Evolutionary conservation across 352 stramenopile species (phyloP).

Genomic region (Phytopythium ostracodes): DNA sequence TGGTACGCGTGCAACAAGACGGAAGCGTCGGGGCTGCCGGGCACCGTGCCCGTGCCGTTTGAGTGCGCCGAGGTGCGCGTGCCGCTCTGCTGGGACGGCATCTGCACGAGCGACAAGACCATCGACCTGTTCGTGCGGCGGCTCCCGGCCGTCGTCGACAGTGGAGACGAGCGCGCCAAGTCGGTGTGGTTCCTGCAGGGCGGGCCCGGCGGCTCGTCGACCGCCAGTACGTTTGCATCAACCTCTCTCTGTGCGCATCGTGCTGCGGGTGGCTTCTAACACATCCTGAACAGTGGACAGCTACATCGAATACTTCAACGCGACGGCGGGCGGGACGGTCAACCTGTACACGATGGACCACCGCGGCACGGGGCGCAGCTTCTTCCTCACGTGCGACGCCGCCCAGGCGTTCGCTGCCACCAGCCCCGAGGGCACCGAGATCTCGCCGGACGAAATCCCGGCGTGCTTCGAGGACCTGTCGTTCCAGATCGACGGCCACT

Average conservation of each 20-base stretch:
- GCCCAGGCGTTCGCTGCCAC: conserved; percentile 23
- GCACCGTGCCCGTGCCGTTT: conserved; percentile 15
- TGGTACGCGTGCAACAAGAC: conserved; percentile 48
- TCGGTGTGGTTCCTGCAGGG: conserved; percentile 67
- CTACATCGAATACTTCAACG: not conserved
- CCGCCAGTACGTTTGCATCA: conserved; percentile 17
- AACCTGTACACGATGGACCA: conserved; percentile 54
- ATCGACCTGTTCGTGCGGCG: conserved; percentile 62
- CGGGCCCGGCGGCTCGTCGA: conserved; percentile 58
- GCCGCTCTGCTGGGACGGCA: conserved; percentile 55
- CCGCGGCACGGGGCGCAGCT: conserved; percentile 41
- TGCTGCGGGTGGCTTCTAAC: too few species aligned
- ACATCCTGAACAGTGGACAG: conserved; percentile 8
- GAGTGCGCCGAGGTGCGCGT: conserved; percentile 61
- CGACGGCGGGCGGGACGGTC: not conserved
- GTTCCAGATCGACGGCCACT: conserved; percentile 32
- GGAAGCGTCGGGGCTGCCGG: not conserved
- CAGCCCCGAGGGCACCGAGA: conserved; percentile 12
- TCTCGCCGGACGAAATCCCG: conserved; percentile 21
- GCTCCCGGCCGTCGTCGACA: conserved; percentile 15
- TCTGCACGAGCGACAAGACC: conserved; percentile 53
- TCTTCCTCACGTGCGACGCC: conserved; percentile 33
- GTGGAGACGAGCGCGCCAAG: conserved; percentile 18
- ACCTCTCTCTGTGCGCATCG: not conserved
- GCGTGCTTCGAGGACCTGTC: conserved; percentile 31